Base-by-base conservation (phyloP, 1,284 basidiomycete genomes). In the Malassezia psittaci region DNA sequence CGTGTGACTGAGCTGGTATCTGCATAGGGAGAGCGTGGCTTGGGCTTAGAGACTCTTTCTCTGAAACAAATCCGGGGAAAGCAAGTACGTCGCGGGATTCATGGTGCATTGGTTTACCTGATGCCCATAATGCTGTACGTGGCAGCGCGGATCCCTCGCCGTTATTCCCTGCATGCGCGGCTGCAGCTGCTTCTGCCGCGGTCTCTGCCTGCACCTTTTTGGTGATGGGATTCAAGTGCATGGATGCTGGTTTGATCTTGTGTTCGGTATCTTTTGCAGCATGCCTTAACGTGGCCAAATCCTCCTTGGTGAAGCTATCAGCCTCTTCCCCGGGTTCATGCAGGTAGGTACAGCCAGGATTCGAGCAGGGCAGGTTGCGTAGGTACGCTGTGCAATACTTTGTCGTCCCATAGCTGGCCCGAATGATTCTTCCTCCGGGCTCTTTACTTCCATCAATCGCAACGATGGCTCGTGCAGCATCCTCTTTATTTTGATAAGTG, bases 291-390 rank as follows among this genome's bases (percentile, higher is more conserved):
- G 69, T 72, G 24, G 65, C 65, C 6, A 74, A 63, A 43, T 74
- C 72, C 46, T 74, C 72, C 44, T 74, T 74, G 12, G 72, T 74
- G 48, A 74, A 96, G 65, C 87, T 90, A 76, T 99, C 94, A 55
- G 89, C 88, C 75, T 98, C 93, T 66, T 96, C 94, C 18, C 91
- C 93, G 84, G 90, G 93, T 75, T 98, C 94, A 75, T 99, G 94
- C 51, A 94, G 77, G 74, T 89, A 88, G 82, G 91, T 87, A 77
- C 93, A 99, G 58, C 83, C 83, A 65, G 87, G 84, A 72, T 90
- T 88, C 51, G 85, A 82, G 77, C 94, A 99, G 58, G 82, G 83
- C 44, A 83, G 81, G 19, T 88, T 85, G 47, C 91, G 87, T 63
- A 99, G 80, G 75, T 96, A 98, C 10, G 85, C 81, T 80, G 96